Evolutionary conservation across 257 asterid genomes (phyloP).

Genomic region (Coffea canephora): DNA sequence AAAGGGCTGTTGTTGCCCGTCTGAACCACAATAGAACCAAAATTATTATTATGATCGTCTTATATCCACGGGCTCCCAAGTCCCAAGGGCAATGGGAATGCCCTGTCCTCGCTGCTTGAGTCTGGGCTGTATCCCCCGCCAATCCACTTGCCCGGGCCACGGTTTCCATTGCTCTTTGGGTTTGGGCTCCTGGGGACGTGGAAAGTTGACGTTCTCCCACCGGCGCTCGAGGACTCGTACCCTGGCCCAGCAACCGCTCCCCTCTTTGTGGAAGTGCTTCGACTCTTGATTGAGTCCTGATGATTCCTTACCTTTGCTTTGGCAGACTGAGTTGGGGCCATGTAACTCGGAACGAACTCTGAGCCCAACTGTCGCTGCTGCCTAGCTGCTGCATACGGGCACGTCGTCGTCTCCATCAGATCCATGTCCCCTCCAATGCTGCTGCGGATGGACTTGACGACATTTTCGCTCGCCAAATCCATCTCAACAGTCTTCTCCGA

Average conservation of each 20-base stretch:
- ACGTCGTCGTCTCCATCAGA: conserved; percentile 19
- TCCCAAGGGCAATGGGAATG: conserved; percentile 40
- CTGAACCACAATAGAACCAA: conserved; percentile 28
- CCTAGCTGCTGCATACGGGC: conserved; percentile 40
- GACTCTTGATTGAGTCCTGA: conserved; percentile 45
- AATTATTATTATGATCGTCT: conserved; percentile 34
- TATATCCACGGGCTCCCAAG: conserved; percentile 43
- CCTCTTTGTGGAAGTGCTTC: conserved; percentile 51
- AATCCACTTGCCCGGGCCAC: conserved; percentile 46
- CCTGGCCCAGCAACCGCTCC: conserved; percentile 34
- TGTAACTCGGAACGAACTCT: conserved; percentile 58
- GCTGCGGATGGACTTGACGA: conserved; percentile 17
- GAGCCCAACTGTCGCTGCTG: conserved; percentile 25
- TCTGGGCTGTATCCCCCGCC: conserved; percentile 58
- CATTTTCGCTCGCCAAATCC: conserved; percentile 41
- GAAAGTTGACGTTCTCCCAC: conserved; percentile 49
- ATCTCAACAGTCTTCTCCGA: conserved; percentile 74
- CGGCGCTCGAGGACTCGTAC: conserved; percentile 54
- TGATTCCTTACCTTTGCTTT: conserved; percentile 60
- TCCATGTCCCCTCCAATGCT: not conserved
- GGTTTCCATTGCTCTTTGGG: conserved; percentile 29
- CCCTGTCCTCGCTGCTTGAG: conserved; percentile 63
- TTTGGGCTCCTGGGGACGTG: conserved; percentile 72
- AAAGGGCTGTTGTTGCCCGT: not conserved
- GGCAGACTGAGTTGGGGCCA: conserved; percentile 89